Evolutionary conservation across 2,329 filamentous ascomycete genomes (phyloP), one percentile per base, ranked within the genome.

Genomic region (Fusarium aywerte): DNA sequence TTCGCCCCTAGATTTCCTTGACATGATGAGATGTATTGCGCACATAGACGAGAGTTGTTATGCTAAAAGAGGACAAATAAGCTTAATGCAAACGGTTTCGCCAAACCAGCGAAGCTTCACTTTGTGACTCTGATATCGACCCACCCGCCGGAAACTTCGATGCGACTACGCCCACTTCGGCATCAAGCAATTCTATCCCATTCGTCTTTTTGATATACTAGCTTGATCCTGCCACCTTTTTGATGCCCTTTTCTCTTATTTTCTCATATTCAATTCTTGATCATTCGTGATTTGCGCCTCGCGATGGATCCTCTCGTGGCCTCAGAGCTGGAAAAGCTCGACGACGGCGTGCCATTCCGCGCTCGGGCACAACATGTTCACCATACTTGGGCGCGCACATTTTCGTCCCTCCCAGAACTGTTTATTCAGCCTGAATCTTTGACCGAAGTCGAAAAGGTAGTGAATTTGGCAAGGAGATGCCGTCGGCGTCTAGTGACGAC

Each of bases 371-470:
- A 87, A 52, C 89, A 98, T 78, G 80, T 89, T 47, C 96, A 98
- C 81, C 90, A 90, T 73, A 99, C 96, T 20, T 99, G 96, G 96
- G 96, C 96, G 36, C 90, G 90, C 75, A 98, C 96, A 48, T 97
- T 96, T 81, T 90, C 91, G 74, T 96, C 91, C 49, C 87, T 89
- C 18, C 96, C 96, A 4, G 93, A 97, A 82, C 89, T 98, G 59
- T 97, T 95, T 80, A 88, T 98, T 71, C 92, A 92, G 73, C 96
- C 96, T 4, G 86, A 91, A 73, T 90, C 89, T 2, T 82, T 96
- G 50, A 82, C 83, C 15, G 95, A 98, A 80, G 87, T 99, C 68
- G 90, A 95, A 77, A 94, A 96, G 77, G 84, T 91, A 49, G 87
- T 97, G 64, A 89, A 85, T 39, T 86, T 97, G 21, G 96, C 96